Percentiles rank a stretch among this genome's conserved stretches.
Conservation (phyloP, 2,329 filamentous ascomycete genomes). For the Clonostachys rhizophaga region DNA sequence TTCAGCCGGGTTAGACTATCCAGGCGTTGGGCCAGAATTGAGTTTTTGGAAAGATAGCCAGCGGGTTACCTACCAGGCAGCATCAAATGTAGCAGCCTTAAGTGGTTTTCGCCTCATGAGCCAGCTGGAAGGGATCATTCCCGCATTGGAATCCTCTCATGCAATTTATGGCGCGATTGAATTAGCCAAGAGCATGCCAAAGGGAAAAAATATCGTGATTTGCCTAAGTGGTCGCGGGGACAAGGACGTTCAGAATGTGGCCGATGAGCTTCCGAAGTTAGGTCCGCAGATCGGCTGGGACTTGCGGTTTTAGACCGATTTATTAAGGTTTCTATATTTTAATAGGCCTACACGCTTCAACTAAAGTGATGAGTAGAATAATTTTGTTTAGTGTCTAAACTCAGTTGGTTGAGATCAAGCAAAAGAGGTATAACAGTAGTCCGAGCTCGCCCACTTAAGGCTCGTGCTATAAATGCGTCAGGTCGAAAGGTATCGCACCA, state of each 20-base stretch:
- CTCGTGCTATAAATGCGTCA: no score
- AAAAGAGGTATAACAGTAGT: no score
- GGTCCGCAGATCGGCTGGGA: constrained; percentile 84
- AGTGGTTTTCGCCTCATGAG: not conserved
- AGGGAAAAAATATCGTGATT: not conserved
- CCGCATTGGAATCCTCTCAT: constrained; percentile 1
- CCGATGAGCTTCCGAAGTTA: constrained; percentile 83
- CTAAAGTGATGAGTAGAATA: no score
- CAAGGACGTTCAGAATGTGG: constrained; percentile 23
- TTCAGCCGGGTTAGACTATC: constrained; percentile 1
- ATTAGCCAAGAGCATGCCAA: not conserved
- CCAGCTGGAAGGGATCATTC: constrained; percentile 1
- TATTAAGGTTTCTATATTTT: not conserved
- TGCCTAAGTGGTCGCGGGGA: constrained; percentile 1
- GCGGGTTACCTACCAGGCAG: not conserved
- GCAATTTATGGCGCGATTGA: not conserved
- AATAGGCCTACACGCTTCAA: no score
- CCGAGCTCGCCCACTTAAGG: no score
- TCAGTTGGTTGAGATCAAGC: no score
- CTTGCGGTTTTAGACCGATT: constrained; percentile 46
- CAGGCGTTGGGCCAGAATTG: constrained; percentile 1
- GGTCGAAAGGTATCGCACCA: no score
- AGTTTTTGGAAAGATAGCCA: not conserved
- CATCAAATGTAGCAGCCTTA: not conserved
- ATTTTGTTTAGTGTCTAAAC: no score